These are phyloP conservation scores for Radiomyces spectabilis DNA, from an alignment of 192 early-diverging fungal genomes.

Conservation along the genomic window DNA sequence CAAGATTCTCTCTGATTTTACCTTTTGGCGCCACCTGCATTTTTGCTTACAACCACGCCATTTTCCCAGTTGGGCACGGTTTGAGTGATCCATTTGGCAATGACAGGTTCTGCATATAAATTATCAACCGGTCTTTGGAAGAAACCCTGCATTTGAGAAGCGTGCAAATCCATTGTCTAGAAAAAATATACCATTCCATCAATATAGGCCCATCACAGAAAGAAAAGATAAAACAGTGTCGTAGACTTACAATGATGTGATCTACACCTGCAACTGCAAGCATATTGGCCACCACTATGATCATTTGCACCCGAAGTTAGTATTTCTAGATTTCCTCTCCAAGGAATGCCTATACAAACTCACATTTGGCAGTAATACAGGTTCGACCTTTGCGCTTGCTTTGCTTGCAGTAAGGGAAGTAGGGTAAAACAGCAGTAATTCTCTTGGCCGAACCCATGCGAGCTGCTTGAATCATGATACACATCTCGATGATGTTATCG, in stretches of 20 bases:
- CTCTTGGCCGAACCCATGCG: conserved; percentile 87
- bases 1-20: no score
- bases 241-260: conserved; percentile 68
- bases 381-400: conserved; percentile 94
- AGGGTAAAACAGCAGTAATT: conserved; percentile 93
- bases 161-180: conserved; percentile 99
- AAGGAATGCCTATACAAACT: no score
- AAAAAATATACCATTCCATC: no score
- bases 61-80: conserved; percentile 83
- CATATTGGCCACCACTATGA: conserved; percentile 94
- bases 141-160: conserved; percentile 84
- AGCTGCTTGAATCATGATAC: conserved; percentile 98
- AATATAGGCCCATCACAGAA: no score
- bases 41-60: conserved; percentile 93
- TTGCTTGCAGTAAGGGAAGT: conserved; percentile 93
- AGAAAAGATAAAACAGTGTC: no score
- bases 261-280: conserved; percentile 86
- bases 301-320: no score
- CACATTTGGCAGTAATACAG: conserved; percentile 84
- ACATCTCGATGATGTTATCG: conserved; percentile 95
- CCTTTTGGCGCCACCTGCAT: conserved; percentile 97
- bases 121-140: conserved; percentile 92
- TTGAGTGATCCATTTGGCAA: conserved; percentile 84
- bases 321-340: no score
- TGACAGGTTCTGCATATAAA: conserved; percentile 89